Conservation (phyloP, 805 yeast genomes). For the Metschnikowia aberdeeniae region DNA sequence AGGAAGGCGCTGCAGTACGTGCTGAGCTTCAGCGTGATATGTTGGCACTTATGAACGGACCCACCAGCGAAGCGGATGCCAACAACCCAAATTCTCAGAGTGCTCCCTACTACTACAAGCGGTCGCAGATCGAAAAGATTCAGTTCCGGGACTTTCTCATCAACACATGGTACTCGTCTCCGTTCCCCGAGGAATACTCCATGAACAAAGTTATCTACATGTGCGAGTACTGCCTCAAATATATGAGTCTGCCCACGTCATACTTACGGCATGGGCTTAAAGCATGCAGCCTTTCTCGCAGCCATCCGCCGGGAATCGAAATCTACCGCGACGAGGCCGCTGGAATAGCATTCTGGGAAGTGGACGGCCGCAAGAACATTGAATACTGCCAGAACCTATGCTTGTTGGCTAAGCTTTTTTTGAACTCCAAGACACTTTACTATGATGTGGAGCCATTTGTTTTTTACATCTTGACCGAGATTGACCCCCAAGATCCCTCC, state of each 20-base stretch:
- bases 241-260: conserved; percentile 65
- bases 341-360: conserved; percentile 41
- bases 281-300: conserved; percentile 49
- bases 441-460: conserved; percentile 95
- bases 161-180: conserved; percentile 89
- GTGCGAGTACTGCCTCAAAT: conserved; percentile 82
- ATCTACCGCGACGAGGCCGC: conserved; percentile 34
- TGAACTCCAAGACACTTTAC: conserved; percentile 87
- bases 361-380: conserved; percentile 79
- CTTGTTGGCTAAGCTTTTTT: conserved; percentile 79
- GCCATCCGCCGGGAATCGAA: conserved; percentile 61
- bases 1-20: conserved; percentile 2
- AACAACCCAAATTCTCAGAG: conserved; percentile 15
- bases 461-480: conserved; percentile 79
- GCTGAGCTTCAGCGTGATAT: conserved; percentile 28
- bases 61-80: conserved; percentile 15
- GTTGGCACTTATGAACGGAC: conserved; percentile 3
- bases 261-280: conserved; percentile 69
- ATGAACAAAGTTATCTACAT: conserved; percentile 59
- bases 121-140: conserved; percentile 53
- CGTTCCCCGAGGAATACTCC: conserved; percentile 85
- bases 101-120: conserved; percentile 20
- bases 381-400: conserved; percentile 88
- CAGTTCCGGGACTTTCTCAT: conserved; percentile 72
- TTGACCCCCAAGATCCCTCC: conserved; percentile 40